A percentile compares a stretch with the other conserved stretches of the same genome.
These are phyloP conservation scores for Ustilago shanxiensis DNA, from an alignment of 1,284 basidiomycete species.

Conservation along the genomic window DNA sequence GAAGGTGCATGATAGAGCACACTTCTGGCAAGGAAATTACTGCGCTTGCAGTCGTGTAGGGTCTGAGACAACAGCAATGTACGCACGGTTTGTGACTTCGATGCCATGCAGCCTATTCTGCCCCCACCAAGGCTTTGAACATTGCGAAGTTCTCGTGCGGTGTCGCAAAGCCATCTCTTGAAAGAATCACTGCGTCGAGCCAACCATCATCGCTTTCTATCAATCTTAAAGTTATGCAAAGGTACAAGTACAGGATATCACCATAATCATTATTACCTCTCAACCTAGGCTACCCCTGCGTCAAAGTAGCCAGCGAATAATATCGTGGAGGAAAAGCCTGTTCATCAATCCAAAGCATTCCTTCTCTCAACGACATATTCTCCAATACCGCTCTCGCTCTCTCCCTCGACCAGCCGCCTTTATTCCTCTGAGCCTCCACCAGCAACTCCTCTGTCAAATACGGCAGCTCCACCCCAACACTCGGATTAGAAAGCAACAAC, in stretches of 20 bases:
- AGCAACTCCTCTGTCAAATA: slow-evolving; percentile 75
- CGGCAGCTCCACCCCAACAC: slow-evolving; percentile 7
- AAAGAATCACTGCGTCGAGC: no score
- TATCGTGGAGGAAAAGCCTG: slow-evolving; percentile 74
- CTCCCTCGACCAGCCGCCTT: slow-evolving; percentile 80
- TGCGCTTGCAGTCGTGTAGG: no score
- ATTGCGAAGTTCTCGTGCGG: no score
- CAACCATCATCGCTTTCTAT: no score
- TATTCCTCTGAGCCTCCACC: slow-evolving; percentile 74
- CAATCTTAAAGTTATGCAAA: not conserved
- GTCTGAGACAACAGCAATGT: no score
- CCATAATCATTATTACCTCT: not conserved
- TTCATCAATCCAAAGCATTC: slow-evolving; percentile 93
- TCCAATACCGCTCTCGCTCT: slow-evolving; percentile 83
- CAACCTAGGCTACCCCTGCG: not conserved
- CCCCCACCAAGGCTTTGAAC: no score
- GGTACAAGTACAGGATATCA: slow-evolving; percentile 1
- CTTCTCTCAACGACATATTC: slow-evolving; percentile 89
- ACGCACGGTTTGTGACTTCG: no score
- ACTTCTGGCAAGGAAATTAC: no score
- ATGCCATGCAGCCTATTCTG: no score
- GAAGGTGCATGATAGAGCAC: no score
- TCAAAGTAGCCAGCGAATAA: slow-evolving; percentile 52
- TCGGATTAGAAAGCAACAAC: slow-evolving; percentile 69
- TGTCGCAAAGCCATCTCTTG: no score